Conservation (phyloP, 2,329 filamentous ascomycete genomes). For the Chalaropsis ovoidea region DNA sequence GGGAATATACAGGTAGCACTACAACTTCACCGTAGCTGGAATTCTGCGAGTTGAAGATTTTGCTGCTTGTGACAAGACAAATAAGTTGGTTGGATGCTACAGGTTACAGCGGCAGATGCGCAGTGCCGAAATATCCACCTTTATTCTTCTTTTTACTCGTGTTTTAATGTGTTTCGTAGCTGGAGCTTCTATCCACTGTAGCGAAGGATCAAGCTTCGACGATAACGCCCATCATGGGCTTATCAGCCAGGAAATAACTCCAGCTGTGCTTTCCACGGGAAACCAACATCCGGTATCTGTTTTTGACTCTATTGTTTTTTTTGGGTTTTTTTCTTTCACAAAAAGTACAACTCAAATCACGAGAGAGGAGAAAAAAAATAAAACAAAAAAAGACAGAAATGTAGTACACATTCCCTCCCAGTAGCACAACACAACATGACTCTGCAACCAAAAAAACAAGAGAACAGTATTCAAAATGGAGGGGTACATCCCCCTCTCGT, state of each 20-base stretch:
- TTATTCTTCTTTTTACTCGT: no score
- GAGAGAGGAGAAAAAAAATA: background rate
- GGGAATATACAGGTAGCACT: background rate
- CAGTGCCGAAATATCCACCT: no score
- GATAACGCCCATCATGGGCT: background rate
- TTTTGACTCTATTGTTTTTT: background rate
- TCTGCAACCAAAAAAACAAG: constrained; percentile 3
- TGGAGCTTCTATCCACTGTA: background rate
- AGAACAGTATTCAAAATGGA: constrained; percentile 11
- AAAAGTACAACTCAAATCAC: background rate
- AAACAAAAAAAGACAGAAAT: background rate
- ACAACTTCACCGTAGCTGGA: background rate
- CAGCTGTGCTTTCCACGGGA: constrained; percentile 21
- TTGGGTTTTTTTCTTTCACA: background rate
- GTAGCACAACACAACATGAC: background rate
- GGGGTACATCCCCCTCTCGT: background rate
- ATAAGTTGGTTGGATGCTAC: background rate
- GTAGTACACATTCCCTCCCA: background rate
- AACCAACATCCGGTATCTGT: constrained; percentile 9
- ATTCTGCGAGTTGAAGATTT: background rate
- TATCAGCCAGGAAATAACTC: background rate
- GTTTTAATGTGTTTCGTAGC: no score
- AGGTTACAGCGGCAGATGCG: no score
- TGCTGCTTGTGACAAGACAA: background rate
- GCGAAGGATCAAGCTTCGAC: background rate